Percentiles rank a stretch among this genome's conserved stretches.
Conservation (phyloP, 805 yeast genomes). For the Metschnikowia kofuensis region DNA sequence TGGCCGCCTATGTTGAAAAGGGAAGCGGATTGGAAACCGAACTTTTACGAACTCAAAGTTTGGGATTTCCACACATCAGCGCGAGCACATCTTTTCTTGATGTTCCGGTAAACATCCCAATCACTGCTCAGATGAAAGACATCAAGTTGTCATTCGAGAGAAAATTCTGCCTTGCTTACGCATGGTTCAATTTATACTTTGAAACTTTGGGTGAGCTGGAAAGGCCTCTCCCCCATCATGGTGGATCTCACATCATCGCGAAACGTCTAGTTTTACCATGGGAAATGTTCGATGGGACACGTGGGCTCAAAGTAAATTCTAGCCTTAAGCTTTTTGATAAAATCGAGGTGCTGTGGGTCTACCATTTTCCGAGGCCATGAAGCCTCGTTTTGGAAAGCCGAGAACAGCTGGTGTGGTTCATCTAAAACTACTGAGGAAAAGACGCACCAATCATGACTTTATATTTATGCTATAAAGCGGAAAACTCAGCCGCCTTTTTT, state of each 20-base stretch:
- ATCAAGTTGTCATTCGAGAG: slow-evolving; percentile 15
- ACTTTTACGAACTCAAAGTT: slow-evolving; percentile 3
- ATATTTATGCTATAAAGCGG: background rate
- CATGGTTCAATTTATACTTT: slow-evolving; percentile 34
- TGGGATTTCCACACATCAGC: slow-evolving; percentile 9
- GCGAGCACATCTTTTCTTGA: slow-evolving; percentile 8
- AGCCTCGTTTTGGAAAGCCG: background rate
- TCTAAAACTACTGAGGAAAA: background rate
- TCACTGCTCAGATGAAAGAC: slow-evolving; percentile 14
- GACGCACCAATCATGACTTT: background rate
- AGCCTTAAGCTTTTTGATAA: slow-evolving; percentile 46
- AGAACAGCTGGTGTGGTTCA: background rate
- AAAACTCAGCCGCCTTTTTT: slow-evolving; percentile 25
- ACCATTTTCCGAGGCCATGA: slow-evolving; percentile 3
- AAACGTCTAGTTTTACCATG: slow-evolving; percentile 15
- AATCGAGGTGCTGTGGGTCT: slow-evolving; percentile 40
- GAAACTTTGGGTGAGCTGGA: slow-evolving; percentile 11
- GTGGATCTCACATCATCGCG: slow-evolving; percentile 1
- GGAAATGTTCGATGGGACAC: slow-evolving; percentile 62
- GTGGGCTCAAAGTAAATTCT: slow-evolving; percentile 59
- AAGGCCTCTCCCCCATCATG: slow-evolving; percentile 9
- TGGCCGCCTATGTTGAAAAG: slow-evolving; percentile 12
- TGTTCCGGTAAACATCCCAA: slow-evolving; percentile 5
- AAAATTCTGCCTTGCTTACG: slow-evolving; percentile 18
- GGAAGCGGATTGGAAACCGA: slow-evolving; percentile 3